Evolutionary conservation across 352 stramenopile genomes (phyloP).

Genomic region (Pilasporangium apinafurcum): DNA sequence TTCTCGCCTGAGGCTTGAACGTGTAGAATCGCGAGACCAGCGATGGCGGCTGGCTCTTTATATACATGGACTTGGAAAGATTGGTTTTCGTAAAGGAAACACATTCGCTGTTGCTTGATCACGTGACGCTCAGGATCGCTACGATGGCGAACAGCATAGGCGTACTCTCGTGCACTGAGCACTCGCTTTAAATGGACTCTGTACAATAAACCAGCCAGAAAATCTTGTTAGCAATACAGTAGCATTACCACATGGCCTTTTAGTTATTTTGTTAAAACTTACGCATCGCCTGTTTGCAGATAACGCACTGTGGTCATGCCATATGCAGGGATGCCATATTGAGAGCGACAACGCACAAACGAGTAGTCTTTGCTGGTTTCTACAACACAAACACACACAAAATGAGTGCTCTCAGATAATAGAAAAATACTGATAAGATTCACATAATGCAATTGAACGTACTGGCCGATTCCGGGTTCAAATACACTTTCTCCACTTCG

Average conservation of each 20-base stretch:
- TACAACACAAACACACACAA: no score
- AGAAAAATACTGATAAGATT: slow-evolving; percentile 2
- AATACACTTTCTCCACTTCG: slow-evolving; percentile 83
- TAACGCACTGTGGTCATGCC: slow-evolving; percentile 85
- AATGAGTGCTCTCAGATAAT: no score
- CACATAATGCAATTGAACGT: not conserved
- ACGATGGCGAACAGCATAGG: slow-evolving; percentile 77
- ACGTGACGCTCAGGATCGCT: slow-evolving; percentile 56
- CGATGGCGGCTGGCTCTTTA: slow-evolving; percentile 66
- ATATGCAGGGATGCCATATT: slow-evolving; percentile 79
- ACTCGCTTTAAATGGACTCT: slow-evolving; percentile 83
- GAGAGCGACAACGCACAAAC: slow-evolving; percentile 79
- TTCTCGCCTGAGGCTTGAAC: slow-evolving; percentile 67
- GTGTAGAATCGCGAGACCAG: slow-evolving; percentile 60
- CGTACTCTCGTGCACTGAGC: slow-evolving; percentile 76
- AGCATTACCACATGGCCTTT: no score
- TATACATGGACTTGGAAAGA: slow-evolving; percentile 86
- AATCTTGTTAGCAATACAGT: not conserved
- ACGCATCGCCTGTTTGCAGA: slow-evolving; percentile 69
- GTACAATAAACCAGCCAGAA: not conserved
- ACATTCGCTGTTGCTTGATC: slow-evolving; percentile 87
- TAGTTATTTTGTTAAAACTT: slow-evolving; percentile 24
- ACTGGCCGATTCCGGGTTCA: slow-evolving; percentile 65
- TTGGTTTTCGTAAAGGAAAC: slow-evolving; percentile 83
- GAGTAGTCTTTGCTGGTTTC: slow-evolving; percentile 81